Evolutionary conservation across 768 basidiomycete genomes (phyloP).

Genomic region (Serendipita vermifera): DNA sequence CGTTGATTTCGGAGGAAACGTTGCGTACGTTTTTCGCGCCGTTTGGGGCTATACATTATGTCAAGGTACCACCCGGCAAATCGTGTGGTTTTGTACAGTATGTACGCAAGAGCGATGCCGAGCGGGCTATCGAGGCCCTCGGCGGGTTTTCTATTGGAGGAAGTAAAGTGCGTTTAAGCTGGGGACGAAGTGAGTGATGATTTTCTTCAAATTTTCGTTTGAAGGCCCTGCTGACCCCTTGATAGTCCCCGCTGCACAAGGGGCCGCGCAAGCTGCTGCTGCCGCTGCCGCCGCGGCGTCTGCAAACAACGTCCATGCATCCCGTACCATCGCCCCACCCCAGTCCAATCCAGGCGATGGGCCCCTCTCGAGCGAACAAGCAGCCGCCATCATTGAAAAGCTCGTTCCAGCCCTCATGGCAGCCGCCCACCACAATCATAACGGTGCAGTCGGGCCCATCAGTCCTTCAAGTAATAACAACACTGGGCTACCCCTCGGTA

Average conservation of each 20-base stretch:
- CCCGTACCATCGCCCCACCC: no score
- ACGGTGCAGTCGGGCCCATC: no score
- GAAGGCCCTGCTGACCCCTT: not conserved
- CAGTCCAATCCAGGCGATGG: no score
- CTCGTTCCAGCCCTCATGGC: not conserved
- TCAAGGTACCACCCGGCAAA: slow-evolving; percentile 93
- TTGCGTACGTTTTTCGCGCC: slow-evolving; percentile 80
- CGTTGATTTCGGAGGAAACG: slow-evolving; percentile 82
- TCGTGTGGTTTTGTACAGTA: slow-evolving; percentile 96
- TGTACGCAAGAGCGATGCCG: slow-evolving; percentile 81
- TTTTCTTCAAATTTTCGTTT: slow-evolving; percentile 14
- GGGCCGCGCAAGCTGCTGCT: not conserved
- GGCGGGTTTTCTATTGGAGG: slow-evolving; percentile 92
- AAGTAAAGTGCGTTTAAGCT: slow-evolving; percentile 78
- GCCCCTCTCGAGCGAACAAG: slow-evolving; percentile 4
- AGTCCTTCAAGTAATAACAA: no score
- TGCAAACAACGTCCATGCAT: no score
- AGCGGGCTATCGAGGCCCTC: slow-evolving; percentile 90
- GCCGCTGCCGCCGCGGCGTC: slow-evolving; percentile 3
- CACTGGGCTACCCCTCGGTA: no score
- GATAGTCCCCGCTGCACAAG: slow-evolving; percentile 5
- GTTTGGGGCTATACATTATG: slow-evolving; percentile 90
- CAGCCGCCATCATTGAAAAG: not conserved
- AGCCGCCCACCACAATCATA: no score
- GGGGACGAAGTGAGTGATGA: slow-evolving; percentile 88